Evolutionary conservation across 768 basidiomycete species (phyloP), one percentile per base, ranked within the genome.

Genomic region (Cystobasidium ongulense): DNA sequence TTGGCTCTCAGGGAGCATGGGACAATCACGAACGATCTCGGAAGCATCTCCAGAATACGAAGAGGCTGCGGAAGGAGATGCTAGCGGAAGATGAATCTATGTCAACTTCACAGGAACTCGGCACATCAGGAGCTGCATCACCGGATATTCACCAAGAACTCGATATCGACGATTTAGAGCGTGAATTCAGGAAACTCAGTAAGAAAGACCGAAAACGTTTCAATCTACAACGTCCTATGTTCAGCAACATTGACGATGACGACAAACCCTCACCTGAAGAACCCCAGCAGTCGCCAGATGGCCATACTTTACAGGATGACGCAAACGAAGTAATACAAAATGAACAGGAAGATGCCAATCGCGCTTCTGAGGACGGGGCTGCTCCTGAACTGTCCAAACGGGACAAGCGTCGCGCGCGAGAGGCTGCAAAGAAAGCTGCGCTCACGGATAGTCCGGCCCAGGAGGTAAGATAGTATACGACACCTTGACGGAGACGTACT

Each of bases 11-110:
- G 77, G 90, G 91, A 0, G 91, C 92, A 3, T 99, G 94, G 94
- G 85, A 88, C 77, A 97, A 92, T 80, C 96, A 98, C 76, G 96
- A 98, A 81, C 84, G 93, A 76, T 96, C 93, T 81, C 90, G 90
- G 82, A 96, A 92, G 81, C 96, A 99, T 78, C 80, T 90, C 80
- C 91, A 89, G 81, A 90, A 92, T 75, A 87, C 98, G 15, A 90
- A 91, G 78, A 84, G 83, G 83, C 79, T 99, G 73, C 87, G 86
- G 80, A 84, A 84, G 77, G 86, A 90, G 78, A 96, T 99, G 90
- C 79, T 83, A 76, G 82, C 83, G 70, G 91, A 97, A 77, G 85
- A 90, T 73, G 85, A 86, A 63, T 4, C 8, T 27, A 59, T 59
- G 57, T 11, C 25, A 21, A 59, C 57, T 15, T 35, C 57, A 4